These are phyloP conservation scores for Elaeis guineensis DNA, from an alignment of 176 grass and related monocot genomes.

Conservation along the genomic window DNA sequence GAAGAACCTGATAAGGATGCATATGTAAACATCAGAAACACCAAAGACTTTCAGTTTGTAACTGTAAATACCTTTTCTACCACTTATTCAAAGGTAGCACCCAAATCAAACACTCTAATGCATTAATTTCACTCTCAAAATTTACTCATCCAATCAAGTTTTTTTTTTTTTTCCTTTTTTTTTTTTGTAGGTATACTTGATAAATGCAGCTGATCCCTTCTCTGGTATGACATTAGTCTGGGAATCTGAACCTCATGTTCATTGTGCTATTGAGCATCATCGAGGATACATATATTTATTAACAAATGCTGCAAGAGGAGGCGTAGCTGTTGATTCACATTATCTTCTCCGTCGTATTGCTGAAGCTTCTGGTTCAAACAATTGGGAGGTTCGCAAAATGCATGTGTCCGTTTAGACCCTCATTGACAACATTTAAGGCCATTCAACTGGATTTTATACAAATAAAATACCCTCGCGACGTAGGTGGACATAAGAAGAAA, in stretches of 20 bases:
- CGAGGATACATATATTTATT: slow-evolving; percentile 72
- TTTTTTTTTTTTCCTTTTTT: slow-evolving; percentile 25
- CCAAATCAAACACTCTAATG: slow-evolving; percentile 10
- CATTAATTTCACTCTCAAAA: slow-evolving; percentile 2
- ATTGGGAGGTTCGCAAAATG: slow-evolving; percentile 56
- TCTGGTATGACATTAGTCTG: slow-evolving; percentile 66
- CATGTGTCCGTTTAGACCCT: neutral
- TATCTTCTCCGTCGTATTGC: slow-evolving; percentile 56
- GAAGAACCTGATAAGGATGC: slow-evolving; percentile 76
- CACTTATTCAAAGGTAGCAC: slow-evolving; percentile 65
- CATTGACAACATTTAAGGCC: neutral
- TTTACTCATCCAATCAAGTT: slow-evolving; percentile 14
- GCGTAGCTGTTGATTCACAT: slow-evolving; percentile 53
- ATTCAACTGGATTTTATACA: neutral
- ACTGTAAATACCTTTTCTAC: slow-evolving; percentile 91
- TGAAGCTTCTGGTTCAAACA: slow-evolving; percentile 53
- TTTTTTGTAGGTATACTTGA: slow-evolving; percentile 75
- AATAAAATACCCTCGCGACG: no score
- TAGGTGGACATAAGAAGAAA: no score
- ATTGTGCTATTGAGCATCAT: slow-evolving; percentile 86
- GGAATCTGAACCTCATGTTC: slow-evolving; percentile 82
- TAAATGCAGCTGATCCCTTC: slow-evolving; percentile 72
- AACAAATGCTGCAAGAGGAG: slow-evolving; percentile 76
- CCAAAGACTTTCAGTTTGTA: slow-evolving; percentile 81
- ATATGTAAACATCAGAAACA: slow-evolving; percentile 86